Evolutionary conservation across 1,139 yeast genomes (phyloP).

Genomic region (Yamadazyma trypodendri): DNA sequence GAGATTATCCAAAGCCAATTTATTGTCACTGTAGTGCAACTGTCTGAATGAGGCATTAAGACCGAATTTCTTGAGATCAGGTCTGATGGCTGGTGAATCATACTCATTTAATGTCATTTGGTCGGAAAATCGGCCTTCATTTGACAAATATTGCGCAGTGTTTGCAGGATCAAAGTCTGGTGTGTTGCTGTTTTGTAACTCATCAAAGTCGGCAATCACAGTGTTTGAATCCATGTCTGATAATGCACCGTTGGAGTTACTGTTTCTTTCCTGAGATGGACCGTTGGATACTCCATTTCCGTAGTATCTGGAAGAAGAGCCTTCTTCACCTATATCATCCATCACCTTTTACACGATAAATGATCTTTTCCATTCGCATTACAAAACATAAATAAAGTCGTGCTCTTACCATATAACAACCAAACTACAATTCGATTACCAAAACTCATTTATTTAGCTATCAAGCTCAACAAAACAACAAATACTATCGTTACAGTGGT

Average conservation of each 20-base stretch:
- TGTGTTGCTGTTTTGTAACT: too few relatives aligned
- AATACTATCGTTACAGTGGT: too few relatives aligned
- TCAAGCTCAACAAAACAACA: not conserved
- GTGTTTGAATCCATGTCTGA: constrained; percentile 1
- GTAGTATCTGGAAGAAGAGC: not conserved
- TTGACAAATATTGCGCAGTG: constrained; percentile 6
- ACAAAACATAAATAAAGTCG: not conserved
- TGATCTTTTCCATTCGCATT: not conserved
- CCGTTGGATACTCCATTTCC: not conserved
- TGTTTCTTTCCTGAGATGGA: not conserved
- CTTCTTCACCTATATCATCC: not conserved
- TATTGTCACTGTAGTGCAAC: constrained; percentile 66
- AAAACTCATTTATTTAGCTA: not conserved
- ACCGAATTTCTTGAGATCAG: constrained; percentile 12
- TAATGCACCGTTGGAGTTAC: not conserved
- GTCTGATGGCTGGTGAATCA: constrained; percentile 5
- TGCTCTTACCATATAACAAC: not conserved
- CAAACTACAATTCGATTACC: not conserved
- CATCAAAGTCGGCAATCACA: constrained; percentile 3
- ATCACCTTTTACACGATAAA: not conserved
- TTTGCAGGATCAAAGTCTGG: not conserved
- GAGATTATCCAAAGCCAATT: constrained; percentile 59
- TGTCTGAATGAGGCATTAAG: constrained; percentile 58
- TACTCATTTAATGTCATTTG: constrained; percentile 7
- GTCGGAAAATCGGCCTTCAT: constrained; percentile 11